Conservation (phyloP, 1,139 yeast genomes). For the Sugiyamaella pinicola region DNA sequence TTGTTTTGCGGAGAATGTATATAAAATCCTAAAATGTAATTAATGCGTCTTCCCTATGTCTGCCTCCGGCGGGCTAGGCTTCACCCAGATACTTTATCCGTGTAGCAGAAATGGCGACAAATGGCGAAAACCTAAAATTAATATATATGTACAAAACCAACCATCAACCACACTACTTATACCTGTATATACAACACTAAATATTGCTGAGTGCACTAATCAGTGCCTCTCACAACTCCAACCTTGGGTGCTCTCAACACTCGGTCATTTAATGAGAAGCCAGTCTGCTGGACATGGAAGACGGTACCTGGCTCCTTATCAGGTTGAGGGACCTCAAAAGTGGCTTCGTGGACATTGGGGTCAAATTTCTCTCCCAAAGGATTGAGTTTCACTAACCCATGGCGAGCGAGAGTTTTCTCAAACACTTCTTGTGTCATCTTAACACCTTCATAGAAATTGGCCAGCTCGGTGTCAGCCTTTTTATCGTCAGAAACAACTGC, state of each 20-base stretch:
- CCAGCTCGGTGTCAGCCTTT: conserved; percentile 56
- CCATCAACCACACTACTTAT: not conserved
- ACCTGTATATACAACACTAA: not conserved
- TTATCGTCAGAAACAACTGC: conserved; percentile 67
- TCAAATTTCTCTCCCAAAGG: conserved; percentile 86
- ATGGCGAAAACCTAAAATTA: no score
- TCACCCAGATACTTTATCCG: no score
- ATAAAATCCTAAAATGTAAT: not conserved
- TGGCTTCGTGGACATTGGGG: conserved; percentile 92
- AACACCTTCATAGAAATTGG: conserved; percentile 84
- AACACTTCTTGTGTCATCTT: conserved; percentile 87
- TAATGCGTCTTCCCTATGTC: not conserved
- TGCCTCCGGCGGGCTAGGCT: conserved; percentile 16
- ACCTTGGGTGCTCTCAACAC: conserved; percentile 96
- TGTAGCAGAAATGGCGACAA: no score
- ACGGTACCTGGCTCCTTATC: conserved; percentile 92
- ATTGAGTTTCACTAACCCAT: conserved; percentile 79
- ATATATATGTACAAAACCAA: conserved; percentile 7
- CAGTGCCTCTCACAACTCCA: conserved; percentile 73
- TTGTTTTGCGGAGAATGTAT: not conserved
- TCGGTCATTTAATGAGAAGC: conserved; percentile 82
- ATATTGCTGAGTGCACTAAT: no score
- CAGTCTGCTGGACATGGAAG: conserved; percentile 90
- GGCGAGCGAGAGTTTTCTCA: conserved; percentile 77
- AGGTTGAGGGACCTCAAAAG: conserved; percentile 85